A percentile compares a stretch with the other conserved stretches of the same genome.
phyloP scores from a whole-genome alignment of 2,329 filamentous ascomycete species.

The Immersiporthe knoxdaviesiana region DNA sequence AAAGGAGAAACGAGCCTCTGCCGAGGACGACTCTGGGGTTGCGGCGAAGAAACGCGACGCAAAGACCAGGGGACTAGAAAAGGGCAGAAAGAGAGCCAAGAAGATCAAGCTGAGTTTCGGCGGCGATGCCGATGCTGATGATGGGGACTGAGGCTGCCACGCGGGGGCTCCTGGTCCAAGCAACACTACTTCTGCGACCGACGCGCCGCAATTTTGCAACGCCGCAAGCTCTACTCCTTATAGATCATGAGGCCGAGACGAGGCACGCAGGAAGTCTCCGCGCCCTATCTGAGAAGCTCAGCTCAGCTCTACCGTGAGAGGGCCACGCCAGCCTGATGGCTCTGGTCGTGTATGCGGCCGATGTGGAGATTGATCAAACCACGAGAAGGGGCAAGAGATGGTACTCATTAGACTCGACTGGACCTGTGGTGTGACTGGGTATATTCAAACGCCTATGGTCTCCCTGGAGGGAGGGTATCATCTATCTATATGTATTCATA shows the following conservation, averaged over 20 bases:
- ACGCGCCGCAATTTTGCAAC: background rate
- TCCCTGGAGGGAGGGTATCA: conserved; percentile 29
- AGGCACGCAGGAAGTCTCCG: background rate
- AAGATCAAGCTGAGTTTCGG: conserved; percentile 72
- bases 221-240: background rate
- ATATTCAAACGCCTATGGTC: conserved; percentile 12
- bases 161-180: background rate
- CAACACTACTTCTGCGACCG: background rate
- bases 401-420: background rate
- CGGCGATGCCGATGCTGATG: conserved; percentile 64
- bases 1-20: conserved; percentile 25
- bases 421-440: background rate
- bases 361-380: background rate
- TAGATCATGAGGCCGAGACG: background rate
- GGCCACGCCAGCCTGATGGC: background rate
- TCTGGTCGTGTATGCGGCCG: background rate
- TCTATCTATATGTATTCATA: conserved; percentile 17
- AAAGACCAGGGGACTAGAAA: conserved; percentile 31
- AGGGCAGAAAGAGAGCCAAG: conserved; percentile 57
- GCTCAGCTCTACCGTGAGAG: background rate
- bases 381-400: background rate
- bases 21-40: conserved; percentile 18
- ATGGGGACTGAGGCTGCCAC: conserved; percentile 42
- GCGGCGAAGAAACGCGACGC: conserved; percentile 29
- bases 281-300: background rate